These are phyloP conservation scores for Babesia bigemina DNA, from an alignment of 169 alveolate genomes.

Conservation along the genomic window DNA sequence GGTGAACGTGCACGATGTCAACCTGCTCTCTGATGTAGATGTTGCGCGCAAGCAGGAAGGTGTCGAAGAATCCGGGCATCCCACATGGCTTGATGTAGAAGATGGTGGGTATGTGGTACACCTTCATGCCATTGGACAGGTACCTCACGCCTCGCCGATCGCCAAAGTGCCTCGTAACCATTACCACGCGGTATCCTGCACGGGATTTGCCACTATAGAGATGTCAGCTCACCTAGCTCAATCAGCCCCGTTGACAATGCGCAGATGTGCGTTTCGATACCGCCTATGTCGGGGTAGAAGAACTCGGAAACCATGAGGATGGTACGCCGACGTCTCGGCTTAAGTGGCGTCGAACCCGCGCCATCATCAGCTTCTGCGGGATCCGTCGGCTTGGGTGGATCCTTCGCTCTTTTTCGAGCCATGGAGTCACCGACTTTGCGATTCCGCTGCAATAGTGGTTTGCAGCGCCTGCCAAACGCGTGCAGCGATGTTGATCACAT, in stretches of 20 bases:
- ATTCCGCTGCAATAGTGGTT: no score
- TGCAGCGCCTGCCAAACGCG: no score
- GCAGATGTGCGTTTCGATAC: slow-evolving; percentile 98
- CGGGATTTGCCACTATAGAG: not conserved
- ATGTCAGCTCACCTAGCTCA: slow-evolving; percentile 76
- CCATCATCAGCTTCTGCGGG: not conserved
- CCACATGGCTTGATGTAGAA: slow-evolving; percentile 77
- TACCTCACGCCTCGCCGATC: slow-evolving; percentile 93
- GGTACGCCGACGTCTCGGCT: slow-evolving; percentile 54
- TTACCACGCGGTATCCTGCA: slow-evolving; percentile 94
- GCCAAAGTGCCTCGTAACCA: slow-evolving; percentile 92
- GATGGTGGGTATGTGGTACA: slow-evolving; percentile 92
- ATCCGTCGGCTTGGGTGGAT: not conserved
- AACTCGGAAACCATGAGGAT: slow-evolving; percentile 85
- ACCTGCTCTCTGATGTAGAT: slow-evolving; percentile 93
- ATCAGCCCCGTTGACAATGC: slow-evolving; percentile 92
- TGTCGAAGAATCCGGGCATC: slow-evolving; percentile 63
- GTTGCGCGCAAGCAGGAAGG: slow-evolving; percentile 82
- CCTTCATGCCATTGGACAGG: slow-evolving; percentile 97
- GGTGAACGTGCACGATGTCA: slow-evolving; percentile 89
- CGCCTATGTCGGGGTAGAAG: slow-evolving; percentile 96
- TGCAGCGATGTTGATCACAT: no score
- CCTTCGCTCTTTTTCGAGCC: no score
- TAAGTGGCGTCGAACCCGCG: not conserved
- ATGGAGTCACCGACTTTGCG: no score